phyloP scores from a whole-genome alignment of 108 stramenopile species.

The Aurantiochytrium sp. region DNA sequence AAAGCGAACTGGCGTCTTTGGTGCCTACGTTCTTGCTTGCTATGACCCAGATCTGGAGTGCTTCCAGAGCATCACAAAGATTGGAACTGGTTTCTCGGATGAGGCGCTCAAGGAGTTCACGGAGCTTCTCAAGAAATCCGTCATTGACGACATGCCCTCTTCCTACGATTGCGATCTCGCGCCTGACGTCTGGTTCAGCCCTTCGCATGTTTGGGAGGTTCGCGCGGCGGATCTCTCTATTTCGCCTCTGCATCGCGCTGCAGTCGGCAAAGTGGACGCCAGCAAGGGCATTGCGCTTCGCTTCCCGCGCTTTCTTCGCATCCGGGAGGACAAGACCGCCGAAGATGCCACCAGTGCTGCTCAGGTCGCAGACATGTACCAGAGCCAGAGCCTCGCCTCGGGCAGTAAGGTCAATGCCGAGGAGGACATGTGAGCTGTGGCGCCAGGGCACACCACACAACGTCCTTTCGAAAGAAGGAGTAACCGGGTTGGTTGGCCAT shows the following conservation, averaged over 20 bases:
- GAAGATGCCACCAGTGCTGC: slow-evolving; percentile 88
- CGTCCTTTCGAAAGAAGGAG: no score
- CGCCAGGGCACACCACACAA: no score
- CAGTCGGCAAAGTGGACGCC: slow-evolving; percentile 67
- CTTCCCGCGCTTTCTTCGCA: slow-evolving; percentile 91
- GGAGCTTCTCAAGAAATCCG: slow-evolving; percentile 63
- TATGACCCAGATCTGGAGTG: slow-evolving; percentile 90
- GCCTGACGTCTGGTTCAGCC: slow-evolving; percentile 94
- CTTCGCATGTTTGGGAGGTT: slow-evolving; percentile 94
- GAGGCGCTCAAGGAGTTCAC: slow-evolving; percentile 73
- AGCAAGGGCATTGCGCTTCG: slow-evolving; percentile 92
- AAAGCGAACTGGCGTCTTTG: slow-evolving; percentile 87
- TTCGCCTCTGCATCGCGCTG: slow-evolving; percentile 77
- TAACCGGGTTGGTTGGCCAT: neutral
- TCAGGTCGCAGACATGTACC: slow-evolving; percentile 90
- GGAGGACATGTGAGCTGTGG: neutral
- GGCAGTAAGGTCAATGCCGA: neutral
- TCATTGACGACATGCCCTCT: slow-evolving; percentile 60
- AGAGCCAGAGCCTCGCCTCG: slow-evolving; percentile 51
- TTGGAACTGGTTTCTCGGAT: slow-evolving; percentile 98
- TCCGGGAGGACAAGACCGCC: slow-evolving; percentile 92
- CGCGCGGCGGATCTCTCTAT: slow-evolving; percentile 94
- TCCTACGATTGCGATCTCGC: slow-evolving; percentile 68
- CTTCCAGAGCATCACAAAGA: slow-evolving; percentile 96
- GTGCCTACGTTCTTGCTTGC: slow-evolving; percentile 95